These are phyloP conservation scores for Pontederia crassipes DNA, from an alignment of 176 grass and related monocot species.

Conservation along the genomic window DNA sequence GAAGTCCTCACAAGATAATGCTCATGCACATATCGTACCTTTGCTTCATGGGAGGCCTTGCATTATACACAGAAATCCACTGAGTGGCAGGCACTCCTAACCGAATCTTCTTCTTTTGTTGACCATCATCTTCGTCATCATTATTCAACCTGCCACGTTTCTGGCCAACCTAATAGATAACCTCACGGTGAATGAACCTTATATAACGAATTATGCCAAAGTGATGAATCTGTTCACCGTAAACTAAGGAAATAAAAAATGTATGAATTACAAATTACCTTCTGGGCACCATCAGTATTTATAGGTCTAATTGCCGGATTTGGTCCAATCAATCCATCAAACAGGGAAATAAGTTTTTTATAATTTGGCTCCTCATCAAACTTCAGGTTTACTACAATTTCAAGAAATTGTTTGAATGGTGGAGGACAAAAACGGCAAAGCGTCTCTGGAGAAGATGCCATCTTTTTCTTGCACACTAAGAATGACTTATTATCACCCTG, in stretches of 20 bases:
- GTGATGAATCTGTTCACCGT: background rate
- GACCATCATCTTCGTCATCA: constrained; percentile 41
- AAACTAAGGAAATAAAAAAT: background rate
- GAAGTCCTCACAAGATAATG: too few species aligned
- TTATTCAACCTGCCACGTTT: constrained; percentile 53
- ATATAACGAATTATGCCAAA: too few species aligned
- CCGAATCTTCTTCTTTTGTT: constrained; percentile 54
- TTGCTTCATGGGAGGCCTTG: constrained; percentile 61
- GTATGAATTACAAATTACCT: constrained; percentile 21
- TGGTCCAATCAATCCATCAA: constrained; percentile 62
- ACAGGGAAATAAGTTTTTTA: constrained; percentile 59
- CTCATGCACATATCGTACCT: constrained; percentile 23
- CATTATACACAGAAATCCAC: constrained; percentile 64
- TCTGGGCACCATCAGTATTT: constrained; percentile 64
- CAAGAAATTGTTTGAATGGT: constrained; percentile 67
- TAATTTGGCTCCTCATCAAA: constrained; percentile 90
- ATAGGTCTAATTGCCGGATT: constrained; percentile 68
- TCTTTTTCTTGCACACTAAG: constrained; percentile 91
- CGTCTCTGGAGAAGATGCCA: constrained; percentile 56
- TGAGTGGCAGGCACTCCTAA: constrained; percentile 55
- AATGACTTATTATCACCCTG: constrained; percentile 86
- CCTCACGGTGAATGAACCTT: background rate
- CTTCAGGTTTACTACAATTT: constrained; percentile 77
- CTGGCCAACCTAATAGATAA: constrained; percentile 56
- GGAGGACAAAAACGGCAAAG: constrained; percentile 64